Base-by-base conservation (phyloP, 1,284 basidiomycete genomes). In the Pterulicium gracile region DNA sequence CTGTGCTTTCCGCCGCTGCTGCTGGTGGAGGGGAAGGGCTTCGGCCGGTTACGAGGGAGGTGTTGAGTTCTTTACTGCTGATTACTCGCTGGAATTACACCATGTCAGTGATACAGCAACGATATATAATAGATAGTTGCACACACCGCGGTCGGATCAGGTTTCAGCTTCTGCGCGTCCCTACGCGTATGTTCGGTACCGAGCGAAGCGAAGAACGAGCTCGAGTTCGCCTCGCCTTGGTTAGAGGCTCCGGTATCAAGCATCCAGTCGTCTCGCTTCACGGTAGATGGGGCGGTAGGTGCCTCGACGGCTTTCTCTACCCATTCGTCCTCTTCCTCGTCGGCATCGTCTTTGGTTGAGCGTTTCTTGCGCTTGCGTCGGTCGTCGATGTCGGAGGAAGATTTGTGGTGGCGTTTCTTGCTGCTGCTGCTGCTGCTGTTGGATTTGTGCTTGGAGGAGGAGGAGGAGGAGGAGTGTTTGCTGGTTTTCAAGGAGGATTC, bases 231-330 rank as follows among this genome's bases (percentile, higher is more conserved):
- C 1, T 72, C 58, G 41, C 87, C 83, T 49, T 49, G 61, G 4
- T 47, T 34, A 17, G 53, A 55, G 21, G 47, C 23, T 3, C 43
- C 47, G 35, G 47, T 2, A 49, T 51, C 65, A n/a, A 90, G 65
- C 93, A 96, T 95, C 93, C 92, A 95, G 27, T 89, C 81, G 53
- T 93, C 90, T 15, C 91, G 75, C 55, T 81, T 73, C 18, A 84
- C 57, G 15, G 67, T 62, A 0, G 73, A 67, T 50, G 36, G 19
- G 4, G 36, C n/a, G 7, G 36, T 17, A 15, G 36, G 27, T 32
- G n/a, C n/a, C 10, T 32, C 27, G n/a, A 32, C 27, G 7, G 7
- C 10, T n/a, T 32, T 32, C 27, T 32, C 27, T 32, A 32, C 27
- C 27, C 27, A 32, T 32, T 32, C 27, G 27, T 32, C 27, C 27